Evolutionary conservation across 306 rosid genomes (phyloP).

Genomic region (Datisca glomerata): DNA sequence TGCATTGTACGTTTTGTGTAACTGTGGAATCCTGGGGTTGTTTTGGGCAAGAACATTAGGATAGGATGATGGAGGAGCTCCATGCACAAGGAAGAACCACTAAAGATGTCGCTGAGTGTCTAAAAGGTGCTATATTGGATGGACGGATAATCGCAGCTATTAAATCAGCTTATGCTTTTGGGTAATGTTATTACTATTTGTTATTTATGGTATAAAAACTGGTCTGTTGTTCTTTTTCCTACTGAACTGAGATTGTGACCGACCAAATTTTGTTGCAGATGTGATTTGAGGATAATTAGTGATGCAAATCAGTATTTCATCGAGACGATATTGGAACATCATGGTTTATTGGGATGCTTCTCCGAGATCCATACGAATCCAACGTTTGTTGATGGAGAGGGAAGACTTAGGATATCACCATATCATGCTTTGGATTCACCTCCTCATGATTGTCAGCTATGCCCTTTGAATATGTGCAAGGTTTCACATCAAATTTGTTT

Average conservation of each 20-base stretch:
- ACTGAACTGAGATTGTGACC: not conserved
- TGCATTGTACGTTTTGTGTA: not conserved
- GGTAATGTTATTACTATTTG: slow-evolving; percentile 21
- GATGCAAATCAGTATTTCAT: slow-evolving; percentile 62
- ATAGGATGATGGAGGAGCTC: slow-evolving; percentile 51
- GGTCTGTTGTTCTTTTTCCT: not conserved
- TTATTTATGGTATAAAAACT: not conserved
- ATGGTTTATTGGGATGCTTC: slow-evolving; percentile 50
- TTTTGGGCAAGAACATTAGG: slow-evolving; percentile 15
- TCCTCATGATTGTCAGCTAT: slow-evolving; percentile 52
- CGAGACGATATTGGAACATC: slow-evolving; percentile 51
- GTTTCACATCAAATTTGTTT: too few species aligned
- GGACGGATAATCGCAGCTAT: slow-evolving; percentile 44
- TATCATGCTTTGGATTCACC: slow-evolving; percentile 30
- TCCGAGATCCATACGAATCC: slow-evolving; percentile 51
- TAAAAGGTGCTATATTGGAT: slow-evolving; percentile 35
- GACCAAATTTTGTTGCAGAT: slow-evolving; percentile 27
- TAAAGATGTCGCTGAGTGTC: slow-evolving; percentile 36
- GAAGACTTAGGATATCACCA: slow-evolving; percentile 50
- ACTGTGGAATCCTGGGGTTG: not conserved
- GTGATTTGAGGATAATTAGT: slow-evolving; percentile 63
- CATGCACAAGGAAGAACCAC: slow-evolving; percentile 46
- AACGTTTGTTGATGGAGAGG: slow-evolving; percentile 26
- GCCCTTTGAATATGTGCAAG: slow-evolving; percentile 82
- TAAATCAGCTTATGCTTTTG: slow-evolving; percentile 42